Evolutionary conservation across 192 early-diverging fungal species (phyloP).

Genomic region (Backusella tuberculispora): DNA sequence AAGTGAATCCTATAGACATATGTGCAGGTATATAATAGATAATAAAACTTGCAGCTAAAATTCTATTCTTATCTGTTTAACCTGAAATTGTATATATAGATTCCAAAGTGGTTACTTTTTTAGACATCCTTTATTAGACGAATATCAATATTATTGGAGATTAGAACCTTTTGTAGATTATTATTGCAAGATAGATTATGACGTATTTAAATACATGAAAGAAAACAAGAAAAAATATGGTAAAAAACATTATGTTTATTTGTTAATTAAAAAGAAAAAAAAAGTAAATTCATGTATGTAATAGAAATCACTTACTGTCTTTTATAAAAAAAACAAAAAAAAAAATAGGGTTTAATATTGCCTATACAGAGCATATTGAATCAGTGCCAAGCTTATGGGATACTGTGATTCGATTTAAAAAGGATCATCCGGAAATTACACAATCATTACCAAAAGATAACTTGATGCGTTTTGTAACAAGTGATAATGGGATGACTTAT

Average conservation of each 20-base stretch:
- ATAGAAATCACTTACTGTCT: no score
- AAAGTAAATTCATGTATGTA: background rate
- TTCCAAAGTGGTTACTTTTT: slow-evolving; percentile 80
- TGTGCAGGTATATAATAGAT: slow-evolving; percentile 53
- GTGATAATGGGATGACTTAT: slow-evolving; percentile 60
- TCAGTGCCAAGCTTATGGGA: slow-evolving; percentile 79
- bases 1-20: slow-evolving; percentile 72
- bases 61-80: background rate
- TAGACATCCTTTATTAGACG: slow-evolving; percentile 67
- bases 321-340: no score
- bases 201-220: slow-evolving; percentile 81
- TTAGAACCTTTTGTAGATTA: slow-evolving; percentile 83
- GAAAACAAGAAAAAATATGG: slow-evolving; percentile 79
- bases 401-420: slow-evolving; percentile 57
- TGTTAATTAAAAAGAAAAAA: background rate
- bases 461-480: slow-evolving; percentile 56
- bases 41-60: no score
- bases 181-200: slow-evolving; percentile 78
- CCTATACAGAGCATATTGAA: slow-evolving; percentile 66
- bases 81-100: slow-evolving; percentile 20
- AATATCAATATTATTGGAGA: slow-evolving; percentile 87
- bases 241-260: background rate
- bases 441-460: slow-evolving; percentile 48
- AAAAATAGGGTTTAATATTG: slow-evolving; percentile 69
- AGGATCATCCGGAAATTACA: slow-evolving; percentile 47